These are phyloP conservation scores for Stygiomarasmius scandens DNA, from an alignment of 1,284 basidiomycete species.

Conservation along the genomic window DNA sequence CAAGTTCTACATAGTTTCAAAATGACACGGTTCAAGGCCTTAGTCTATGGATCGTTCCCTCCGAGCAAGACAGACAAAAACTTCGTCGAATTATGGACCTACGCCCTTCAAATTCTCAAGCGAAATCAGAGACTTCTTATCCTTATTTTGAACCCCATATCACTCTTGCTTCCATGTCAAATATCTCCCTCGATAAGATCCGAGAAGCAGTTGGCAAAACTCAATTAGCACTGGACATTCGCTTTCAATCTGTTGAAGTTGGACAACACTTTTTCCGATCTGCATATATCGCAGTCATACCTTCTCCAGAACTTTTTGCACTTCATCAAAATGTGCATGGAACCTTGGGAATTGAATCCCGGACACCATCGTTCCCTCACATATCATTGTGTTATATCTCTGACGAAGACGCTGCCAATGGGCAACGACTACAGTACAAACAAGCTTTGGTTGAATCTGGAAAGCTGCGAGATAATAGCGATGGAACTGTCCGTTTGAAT, in stretches of 20 bases:
- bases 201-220: conserved; percentile 41
- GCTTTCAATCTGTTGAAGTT: conserved; percentile 57
- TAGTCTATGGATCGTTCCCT: conserved; percentile 56
- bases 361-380: conserved; percentile 64
- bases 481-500: conserved; percentile 32
- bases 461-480: conserved; percentile 29
- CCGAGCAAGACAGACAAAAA: conserved; percentile 27
- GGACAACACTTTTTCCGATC: conserved; percentile 70
- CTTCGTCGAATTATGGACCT: conserved; percentile 40
- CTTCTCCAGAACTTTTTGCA: conserved; percentile 44
- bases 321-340: conserved; percentile 52
- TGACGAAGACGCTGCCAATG: conserved; percentile 53
- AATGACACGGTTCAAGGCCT: conserved; percentile 14
- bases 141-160: conserved; percentile 68
- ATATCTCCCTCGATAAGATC: conserved; percentile 33
- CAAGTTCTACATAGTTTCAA: neutral
- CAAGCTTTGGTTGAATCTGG: conserved; percentile 39
- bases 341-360: conserved; percentile 42
- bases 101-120: conserved; percentile 24
- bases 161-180: conserved; percentile 57
- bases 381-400: conserved; percentile 72
- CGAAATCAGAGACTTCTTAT: conserved; percentile 45
- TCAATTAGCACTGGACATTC: conserved; percentile 37
- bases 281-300: conserved; percentile 57
- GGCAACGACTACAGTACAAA: conserved; percentile 38